These are phyloP conservation scores for Ustilaginoidea virens DNA, from an alignment of 2,329 filamentous ascomycete genomes.

Conservation along the genomic window DNA sequence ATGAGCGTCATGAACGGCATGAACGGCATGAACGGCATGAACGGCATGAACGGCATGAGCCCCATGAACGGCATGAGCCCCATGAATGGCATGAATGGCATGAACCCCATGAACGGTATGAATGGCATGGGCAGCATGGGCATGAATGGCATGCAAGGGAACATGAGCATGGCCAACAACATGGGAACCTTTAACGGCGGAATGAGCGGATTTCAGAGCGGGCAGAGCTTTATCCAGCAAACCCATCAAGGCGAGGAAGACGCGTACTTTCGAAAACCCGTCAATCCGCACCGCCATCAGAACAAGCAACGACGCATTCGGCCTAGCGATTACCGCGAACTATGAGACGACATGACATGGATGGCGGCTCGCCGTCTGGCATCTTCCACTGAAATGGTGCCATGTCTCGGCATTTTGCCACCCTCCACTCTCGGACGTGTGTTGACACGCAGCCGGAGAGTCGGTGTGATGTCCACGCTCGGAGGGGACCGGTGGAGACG, in stretches of 20 bases:
- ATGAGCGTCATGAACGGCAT: constrained; percentile 10
- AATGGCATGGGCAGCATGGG: constrained; percentile 15
- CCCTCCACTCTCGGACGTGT: too few relatives aligned
- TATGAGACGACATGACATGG: constrained; percentile 27
- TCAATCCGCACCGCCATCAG: constrained; percentile 85
- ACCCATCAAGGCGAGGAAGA: constrained; percentile 56
- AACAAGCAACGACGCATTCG: constrained; percentile 65
- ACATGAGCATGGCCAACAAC: constrained; percentile 7
- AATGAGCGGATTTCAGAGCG: constrained; percentile 19
- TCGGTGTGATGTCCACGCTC: too few relatives aligned
- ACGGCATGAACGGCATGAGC: constrained; percentile 13
- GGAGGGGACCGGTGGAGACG: too few relatives aligned
- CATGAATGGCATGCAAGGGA: constrained; percentile 12
- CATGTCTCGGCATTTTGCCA: too few relatives aligned
- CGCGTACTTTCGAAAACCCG: constrained; percentile 88
- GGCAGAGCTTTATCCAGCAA: constrained; percentile 29
- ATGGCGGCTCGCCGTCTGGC: constrained; percentile 3
- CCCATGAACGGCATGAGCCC: constrained; percentile 13
- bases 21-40: constrained; percentile 9
- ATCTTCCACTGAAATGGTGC: too few relatives aligned
- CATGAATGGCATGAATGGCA: constrained; percentile 13
- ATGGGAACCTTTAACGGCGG: constrained; percentile 13
- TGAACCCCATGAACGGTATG: constrained; percentile 11
- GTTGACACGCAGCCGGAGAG: too few relatives aligned
- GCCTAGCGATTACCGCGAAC: constrained; percentile 80